Evolutionary conservation across 768 basidiomycete species (phyloP), one percentile per base, ranked within the genome.

Genomic region (Lepiota brunneoincarnata): DNA sequence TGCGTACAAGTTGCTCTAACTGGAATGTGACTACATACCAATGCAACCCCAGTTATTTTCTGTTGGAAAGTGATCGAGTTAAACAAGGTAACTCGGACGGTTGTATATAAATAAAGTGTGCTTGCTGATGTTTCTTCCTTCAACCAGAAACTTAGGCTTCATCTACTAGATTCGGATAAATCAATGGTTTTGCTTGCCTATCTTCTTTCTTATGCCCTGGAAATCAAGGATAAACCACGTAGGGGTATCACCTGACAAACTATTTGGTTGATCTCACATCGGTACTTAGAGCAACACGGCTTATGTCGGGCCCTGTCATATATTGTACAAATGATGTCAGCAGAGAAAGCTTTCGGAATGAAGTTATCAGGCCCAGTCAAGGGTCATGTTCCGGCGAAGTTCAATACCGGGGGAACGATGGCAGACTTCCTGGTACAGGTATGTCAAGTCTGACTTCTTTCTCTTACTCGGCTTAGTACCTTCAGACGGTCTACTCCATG

Each of bases 151-250:
- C 95, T 98, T 70, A 82, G 90, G 18, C 70, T 75, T n/a, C 86
- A 87, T 65, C 71, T 95, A 6, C 69, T 95, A 11, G 89, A 93
- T 48, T 89, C 87, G 1, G 91, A 92, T 34, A 86, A 81, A 65
- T 83, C 82, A 2, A 83, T 83, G 67, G 89, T 95, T 62, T 64
- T 94, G 3, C 72, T 93, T 23, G 88, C 81, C 0, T 87, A 90
- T 67, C 78, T 96, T 34, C 70, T 97, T 12, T 87, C 88, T 61
- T 89, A 88, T 65, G 83, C 83, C 45, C 74, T 97, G 23, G 92
- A 95, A 57, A 85, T 93, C 64, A 97, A 97, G 69, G 95, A 98
- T 64, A 93, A 92, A 70, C 89, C 93, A 56, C 84, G 93, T 96
- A 64, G 65, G 85, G 69, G 17, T 9, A 42, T 61, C 28, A 11